These are phyloP conservation scores for Mortierella sp. DNA, from an alignment of 371 early-diverging fungal species.

Conservation along the genomic window DNA sequence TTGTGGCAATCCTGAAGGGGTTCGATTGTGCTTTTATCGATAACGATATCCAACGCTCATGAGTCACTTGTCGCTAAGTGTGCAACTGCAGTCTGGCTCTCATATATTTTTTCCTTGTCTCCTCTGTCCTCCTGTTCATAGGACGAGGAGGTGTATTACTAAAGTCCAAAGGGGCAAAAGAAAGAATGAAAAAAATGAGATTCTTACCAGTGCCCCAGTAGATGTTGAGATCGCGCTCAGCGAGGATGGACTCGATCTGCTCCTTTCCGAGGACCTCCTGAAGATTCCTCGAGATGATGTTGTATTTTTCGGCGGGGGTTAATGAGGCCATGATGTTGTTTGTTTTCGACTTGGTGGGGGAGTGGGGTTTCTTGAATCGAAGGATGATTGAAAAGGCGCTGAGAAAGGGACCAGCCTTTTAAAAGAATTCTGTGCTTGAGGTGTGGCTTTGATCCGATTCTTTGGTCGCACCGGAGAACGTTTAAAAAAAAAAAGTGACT, in stretches of 20 bases:
- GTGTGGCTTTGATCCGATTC: constrained; percentile 3
- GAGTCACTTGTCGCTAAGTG: background rate
- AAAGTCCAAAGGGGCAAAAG: constrained; percentile 48
- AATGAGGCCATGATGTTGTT: constrained; percentile 64
- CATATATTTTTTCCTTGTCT: background rate
- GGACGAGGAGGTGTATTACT: background rate
- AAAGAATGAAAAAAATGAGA: constrained; percentile 66
- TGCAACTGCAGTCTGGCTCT: background rate
- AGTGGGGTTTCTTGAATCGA: background rate
- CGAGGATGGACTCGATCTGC: constrained; percentile 88
- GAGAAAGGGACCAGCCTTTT: background rate
- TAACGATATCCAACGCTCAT: background rate
- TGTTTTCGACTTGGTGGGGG: background rate
- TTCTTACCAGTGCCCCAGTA: constrained; percentile 98
- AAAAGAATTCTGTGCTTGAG: background rate
- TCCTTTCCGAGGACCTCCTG: constrained; percentile 98
- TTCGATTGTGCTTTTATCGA: background rate
- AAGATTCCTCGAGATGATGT: constrained; percentile 95
- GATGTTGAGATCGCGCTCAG: constrained; percentile 92
- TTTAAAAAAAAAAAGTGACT: background rate
- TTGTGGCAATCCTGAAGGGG: background rate
- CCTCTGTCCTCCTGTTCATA: background rate
- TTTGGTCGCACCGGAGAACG: background rate
- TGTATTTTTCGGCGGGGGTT: constrained; percentile 80
- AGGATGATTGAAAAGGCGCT: background rate